Evolutionary conservation across 1,284 basidiomycete genomes (phyloP).

Genomic region (Tremellales sp.): DNA sequence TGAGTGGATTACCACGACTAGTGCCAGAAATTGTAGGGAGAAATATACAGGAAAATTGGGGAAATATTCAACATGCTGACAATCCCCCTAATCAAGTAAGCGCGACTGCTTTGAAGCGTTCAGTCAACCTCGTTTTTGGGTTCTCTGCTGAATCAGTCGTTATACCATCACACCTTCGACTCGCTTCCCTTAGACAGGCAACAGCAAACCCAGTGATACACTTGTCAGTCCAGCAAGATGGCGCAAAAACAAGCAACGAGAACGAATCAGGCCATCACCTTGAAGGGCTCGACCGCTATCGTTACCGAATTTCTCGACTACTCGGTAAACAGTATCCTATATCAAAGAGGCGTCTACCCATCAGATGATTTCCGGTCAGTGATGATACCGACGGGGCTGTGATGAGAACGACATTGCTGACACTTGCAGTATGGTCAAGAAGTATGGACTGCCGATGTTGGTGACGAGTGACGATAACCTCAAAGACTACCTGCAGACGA

Average conservation of each 20-base stretch:
- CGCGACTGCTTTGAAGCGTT: background rate
- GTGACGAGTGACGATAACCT: constrained; percentile 89
- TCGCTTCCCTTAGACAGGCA: background rate
- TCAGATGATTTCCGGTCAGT: constrained; percentile 77
- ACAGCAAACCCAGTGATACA: background rate
- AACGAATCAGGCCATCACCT: constrained; percentile 62
- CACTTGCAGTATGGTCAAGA: constrained; percentile 82
- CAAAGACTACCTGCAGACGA: constrained; percentile 87
- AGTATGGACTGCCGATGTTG: constrained; percentile 93
- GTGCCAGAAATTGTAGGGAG: too few species aligned
- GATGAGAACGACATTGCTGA: background rate
- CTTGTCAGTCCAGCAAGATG: constrained; percentile 28
- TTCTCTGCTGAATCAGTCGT: background rate
- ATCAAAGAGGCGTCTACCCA: constrained; percentile 95
- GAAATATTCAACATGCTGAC: too few species aligned
- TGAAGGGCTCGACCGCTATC: constrained; percentile 92
- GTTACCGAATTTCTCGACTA: constrained; percentile 99
- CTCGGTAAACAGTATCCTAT: constrained; percentile 92
- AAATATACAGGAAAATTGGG: too few species aligned
- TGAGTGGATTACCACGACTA: too few species aligned
- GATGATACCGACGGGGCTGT: background rate
- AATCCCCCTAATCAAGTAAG: background rate
- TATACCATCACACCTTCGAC: background rate
- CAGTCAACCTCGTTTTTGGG: too few species aligned
- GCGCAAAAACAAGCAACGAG: constrained; percentile 46